Conservation (phyloP, 176 grass and related monocot genomes). For the Oryza glumipatula region DNA sequence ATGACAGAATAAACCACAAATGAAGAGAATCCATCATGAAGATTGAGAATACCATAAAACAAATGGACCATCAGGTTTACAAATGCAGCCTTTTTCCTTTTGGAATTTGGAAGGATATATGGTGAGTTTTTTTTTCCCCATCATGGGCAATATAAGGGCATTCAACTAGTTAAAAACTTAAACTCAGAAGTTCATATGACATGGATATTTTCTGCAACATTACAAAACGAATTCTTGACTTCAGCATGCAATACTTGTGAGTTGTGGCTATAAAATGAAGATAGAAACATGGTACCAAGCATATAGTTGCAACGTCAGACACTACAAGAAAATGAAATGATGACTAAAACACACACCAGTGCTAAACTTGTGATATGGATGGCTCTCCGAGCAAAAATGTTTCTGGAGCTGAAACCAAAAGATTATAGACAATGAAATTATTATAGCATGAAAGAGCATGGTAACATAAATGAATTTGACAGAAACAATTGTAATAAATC, state of each 20-base stretch:
- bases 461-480: slow-evolving; percentile 10
- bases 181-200: slow-evolving; percentile 1
- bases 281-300: slow-evolving; percentile 1
- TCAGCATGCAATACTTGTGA: slow-evolving; percentile 1
- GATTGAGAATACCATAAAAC: not conserved
- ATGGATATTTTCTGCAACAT: not conserved
- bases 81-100: not conserved
- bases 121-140: not conserved
- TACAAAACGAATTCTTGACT: slow-evolving; percentile 13
- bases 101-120: not conserved
- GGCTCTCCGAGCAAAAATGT: slow-evolving; percentile 75
- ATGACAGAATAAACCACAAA: not conserved
- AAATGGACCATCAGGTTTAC: not conserved
- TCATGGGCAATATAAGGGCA: not conserved
- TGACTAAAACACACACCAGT: slow-evolving; percentile 63
- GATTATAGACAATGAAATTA: slow-evolving; percentile 29
- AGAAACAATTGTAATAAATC: not conserved
- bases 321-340: slow-evolving; percentile 29
- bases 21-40: not conserved
- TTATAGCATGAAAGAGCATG: not conserved
- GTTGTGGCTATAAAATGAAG: slow-evolving; percentile 12
- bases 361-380: slow-evolving; percentile 97
- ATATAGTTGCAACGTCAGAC: not conserved
- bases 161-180: not conserved
- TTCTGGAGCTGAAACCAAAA: slow-evolving; percentile 86